Evolutionary conservation across 345 rosid species (phyloP).

Genomic region (Schrenkiella parvula): DNA sequence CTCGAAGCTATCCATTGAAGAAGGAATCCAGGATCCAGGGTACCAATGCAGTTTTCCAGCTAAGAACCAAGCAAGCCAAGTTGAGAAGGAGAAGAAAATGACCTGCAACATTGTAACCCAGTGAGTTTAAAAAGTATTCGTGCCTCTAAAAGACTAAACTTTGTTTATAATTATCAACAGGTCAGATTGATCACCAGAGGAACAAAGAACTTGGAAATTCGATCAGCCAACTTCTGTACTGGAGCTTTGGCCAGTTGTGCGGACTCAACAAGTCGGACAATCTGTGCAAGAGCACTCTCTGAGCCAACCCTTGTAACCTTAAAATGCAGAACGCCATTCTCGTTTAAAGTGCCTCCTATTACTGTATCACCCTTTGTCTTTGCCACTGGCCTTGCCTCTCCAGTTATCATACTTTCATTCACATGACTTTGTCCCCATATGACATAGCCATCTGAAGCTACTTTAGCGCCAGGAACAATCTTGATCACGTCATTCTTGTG

Average conservation of each 20-base stretch:
- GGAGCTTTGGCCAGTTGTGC: constrained; percentile 99
- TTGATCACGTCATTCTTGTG: constrained; percentile 83
- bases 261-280: constrained; percentile 88
- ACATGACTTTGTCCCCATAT: constrained; percentile 73
- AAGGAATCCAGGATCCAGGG: constrained; percentile 88
- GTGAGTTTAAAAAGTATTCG: not conserved
- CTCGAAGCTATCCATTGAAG: constrained; percentile 90
- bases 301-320: constrained; percentile 87
- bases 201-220: constrained; percentile 80
- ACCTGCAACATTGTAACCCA: constrained; percentile 44
- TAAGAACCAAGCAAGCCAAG: constrained; percentile 90
- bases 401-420: constrained; percentile 79
- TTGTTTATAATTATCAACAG: not conserved
- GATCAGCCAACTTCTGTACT: constrained; percentile 89
- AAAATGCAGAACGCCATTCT: constrained; percentile 78
- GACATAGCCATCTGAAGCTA: constrained; percentile 68
- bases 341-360: constrained; percentile 89
- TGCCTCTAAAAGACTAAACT: not conserved
- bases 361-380: constrained; percentile 78
- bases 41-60: constrained; percentile 79
- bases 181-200: constrained; percentile 56
- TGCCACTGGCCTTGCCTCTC: constrained; percentile 68
- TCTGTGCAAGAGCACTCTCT: constrained; percentile 90
- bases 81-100: constrained; percentile 66
- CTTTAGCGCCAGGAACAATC: constrained; percentile 64